Evolutionary conservation across 352 stramenopile genomes (phyloP).

Genomic region (Elongisporangium prolatum): DNA sequence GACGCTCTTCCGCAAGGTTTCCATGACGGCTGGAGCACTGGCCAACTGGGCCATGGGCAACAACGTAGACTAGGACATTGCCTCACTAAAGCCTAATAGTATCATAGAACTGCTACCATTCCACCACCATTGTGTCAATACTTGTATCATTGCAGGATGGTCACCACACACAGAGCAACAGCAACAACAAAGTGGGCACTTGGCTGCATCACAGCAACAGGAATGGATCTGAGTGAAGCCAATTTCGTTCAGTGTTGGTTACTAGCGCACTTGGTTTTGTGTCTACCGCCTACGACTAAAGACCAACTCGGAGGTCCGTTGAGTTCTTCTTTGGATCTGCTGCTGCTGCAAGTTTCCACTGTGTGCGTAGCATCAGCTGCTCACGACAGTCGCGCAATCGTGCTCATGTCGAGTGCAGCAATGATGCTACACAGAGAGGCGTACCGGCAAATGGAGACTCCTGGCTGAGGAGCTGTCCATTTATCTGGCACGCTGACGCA

Average conservation of each 20-base stretch:
- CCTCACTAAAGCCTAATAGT: too few species aligned
- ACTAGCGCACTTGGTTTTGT: background rate
- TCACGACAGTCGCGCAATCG: background rate
- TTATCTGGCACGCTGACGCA: slow-evolving; percentile 99
- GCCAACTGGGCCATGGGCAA: slow-evolving; percentile 19
- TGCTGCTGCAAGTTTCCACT: background rate
- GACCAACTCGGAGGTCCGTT: background rate
- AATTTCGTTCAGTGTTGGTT: background rate
- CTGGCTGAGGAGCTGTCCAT: slow-evolving; percentile 10
- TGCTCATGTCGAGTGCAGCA: background rate
- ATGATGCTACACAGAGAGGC: background rate
- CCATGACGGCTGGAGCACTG: slow-evolving; percentile 21
- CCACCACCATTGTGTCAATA: too few species aligned
- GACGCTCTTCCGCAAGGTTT: slow-evolving; percentile 22
- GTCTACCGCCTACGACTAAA: background rate
- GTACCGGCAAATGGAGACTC: background rate
- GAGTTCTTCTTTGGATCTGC: background rate
- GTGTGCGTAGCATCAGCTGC: background rate
- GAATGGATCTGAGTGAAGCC: background rate
- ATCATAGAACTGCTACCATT: too few species aligned
- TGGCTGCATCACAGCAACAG: too few species aligned
- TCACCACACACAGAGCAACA: too few species aligned
- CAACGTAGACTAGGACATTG: background rate
- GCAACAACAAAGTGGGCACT: background rate
- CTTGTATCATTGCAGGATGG: too few species aligned